A percentile compares a stretch with the other conserved stretches of the same genome.
Conservation (phyloP, 2,329 filamentous ascomycete species). For the Talaromyces rugulosus region DNA sequence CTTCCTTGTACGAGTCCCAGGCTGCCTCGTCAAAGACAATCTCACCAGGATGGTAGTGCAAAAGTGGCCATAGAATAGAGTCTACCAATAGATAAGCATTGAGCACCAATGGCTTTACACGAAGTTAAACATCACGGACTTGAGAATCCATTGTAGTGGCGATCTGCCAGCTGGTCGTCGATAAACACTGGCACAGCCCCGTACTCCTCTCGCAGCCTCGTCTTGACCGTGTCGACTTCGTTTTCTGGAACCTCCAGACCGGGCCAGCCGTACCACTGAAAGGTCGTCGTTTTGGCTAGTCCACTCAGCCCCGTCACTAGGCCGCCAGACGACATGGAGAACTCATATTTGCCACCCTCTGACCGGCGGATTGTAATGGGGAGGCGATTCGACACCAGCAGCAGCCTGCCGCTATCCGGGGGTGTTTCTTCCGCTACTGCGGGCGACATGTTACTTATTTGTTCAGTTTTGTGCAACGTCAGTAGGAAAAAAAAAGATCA, state of each 20-base stretch:
- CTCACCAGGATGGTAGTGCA: constrained; percentile 98
- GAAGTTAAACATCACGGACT: constrained; percentile 54
- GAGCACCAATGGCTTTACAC: not conserved
- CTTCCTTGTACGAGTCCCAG: constrained; percentile 89
- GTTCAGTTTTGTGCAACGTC: not conserved
- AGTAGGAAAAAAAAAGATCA: not conserved
- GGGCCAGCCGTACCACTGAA: constrained; percentile 97
- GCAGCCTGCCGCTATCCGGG: constrained; percentile 46
- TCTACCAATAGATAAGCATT: constrained; percentile 49
- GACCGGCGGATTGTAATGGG: constrained; percentile 91
- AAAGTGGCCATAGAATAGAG: constrained; percentile 95
- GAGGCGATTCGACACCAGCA: constrained; percentile 85
- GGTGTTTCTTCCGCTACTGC: constrained; percentile 9
- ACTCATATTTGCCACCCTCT: constrained; percentile 80
- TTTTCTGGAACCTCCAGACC: constrained; percentile 81
- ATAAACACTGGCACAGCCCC: constrained; percentile 85
- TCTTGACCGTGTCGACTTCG: constrained; percentile 67
- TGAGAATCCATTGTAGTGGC: constrained; percentile 93
- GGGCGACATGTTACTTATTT: constrained; percentile 9
- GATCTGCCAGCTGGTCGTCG: constrained; percentile 81
- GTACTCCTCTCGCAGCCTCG: constrained; percentile 75
- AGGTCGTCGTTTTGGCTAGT: constrained; percentile 80
- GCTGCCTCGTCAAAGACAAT: constrained; percentile 96
- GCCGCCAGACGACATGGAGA: constrained; percentile 90
- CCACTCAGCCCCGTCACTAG: constrained; percentile 87